phyloP scores from a whole-genome alignment of 768 basidiomycete species.

The Leccinum variicolor region DNA sequence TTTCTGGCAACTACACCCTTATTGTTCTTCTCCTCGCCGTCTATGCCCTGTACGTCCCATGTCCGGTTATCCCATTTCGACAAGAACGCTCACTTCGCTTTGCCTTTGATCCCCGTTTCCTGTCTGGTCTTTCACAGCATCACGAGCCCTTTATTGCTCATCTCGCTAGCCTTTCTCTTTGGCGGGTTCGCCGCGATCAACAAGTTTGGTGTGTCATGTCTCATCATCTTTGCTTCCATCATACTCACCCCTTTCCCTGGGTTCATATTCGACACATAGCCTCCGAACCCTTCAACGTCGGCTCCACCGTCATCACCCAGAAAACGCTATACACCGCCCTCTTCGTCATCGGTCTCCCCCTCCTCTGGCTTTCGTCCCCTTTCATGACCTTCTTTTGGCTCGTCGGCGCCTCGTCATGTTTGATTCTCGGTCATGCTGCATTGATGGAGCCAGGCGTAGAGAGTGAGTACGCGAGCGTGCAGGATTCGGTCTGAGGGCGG shows the following conservation, averaged over 20 bases:
- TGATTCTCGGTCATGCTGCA: conserved; percentile 84
- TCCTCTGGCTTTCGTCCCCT: conserved; percentile 77
- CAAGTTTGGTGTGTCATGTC: conserved; percentile 63
- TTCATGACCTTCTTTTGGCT: conserved; percentile 91
- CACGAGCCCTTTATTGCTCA: conserved; percentile 76
- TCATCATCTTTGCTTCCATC: not conserved
- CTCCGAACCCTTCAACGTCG: conserved; percentile 81
- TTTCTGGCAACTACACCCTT: conserved; percentile 88
- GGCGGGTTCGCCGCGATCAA: conserved; percentile 91
- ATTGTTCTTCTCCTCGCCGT: conserved; percentile 75
- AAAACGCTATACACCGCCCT: conserved; percentile 85
- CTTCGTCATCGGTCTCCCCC: conserved; percentile 88
- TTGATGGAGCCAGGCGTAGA: conserved; percentile 94
- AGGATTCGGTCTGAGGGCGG: conserved; percentile 48
- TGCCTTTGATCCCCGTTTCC: not conserved
- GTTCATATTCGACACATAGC: conserved; percentile 39
- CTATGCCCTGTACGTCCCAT: conserved; percentile 69
- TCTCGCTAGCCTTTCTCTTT: conserved; percentile 84
- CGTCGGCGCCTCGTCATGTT: conserved; percentile 78
- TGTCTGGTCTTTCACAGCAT: conserved; percentile 44
- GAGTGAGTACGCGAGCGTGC: conserved; percentile 83
- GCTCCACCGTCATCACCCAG: conserved; percentile 80
- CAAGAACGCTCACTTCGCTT: not conserved
- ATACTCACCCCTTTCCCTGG: not conserved
- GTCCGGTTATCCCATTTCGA: not conserved